These are phyloP conservation scores for Xylariaceae sp. DNA, from an alignment of 2,329 filamentous ascomycete genomes.

Conservation along the genomic window DNA sequence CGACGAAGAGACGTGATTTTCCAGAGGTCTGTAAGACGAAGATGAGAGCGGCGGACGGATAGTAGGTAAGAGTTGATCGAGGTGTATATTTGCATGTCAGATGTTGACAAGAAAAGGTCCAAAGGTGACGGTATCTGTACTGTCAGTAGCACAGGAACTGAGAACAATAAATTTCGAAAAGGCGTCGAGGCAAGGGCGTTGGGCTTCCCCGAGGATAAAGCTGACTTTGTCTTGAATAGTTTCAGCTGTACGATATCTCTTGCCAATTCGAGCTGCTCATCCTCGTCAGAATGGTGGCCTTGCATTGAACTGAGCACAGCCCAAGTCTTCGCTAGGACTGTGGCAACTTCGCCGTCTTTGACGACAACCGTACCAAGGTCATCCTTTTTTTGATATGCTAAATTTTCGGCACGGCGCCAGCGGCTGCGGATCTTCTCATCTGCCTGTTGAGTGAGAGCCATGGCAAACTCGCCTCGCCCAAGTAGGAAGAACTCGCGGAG, in stretches of 20 bases:
- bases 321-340: constrained; percentile 75
- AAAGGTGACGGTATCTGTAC: constrained; percentile 74
- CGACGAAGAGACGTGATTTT: constrained; percentile 74
- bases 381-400: constrained; percentile 54
- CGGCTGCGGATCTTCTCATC: constrained; percentile 74
- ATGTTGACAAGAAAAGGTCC: constrained; percentile 76
- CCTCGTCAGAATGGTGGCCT: constrained; percentile 66
- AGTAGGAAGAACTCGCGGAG: constrained; percentile 85
- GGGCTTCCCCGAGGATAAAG: constrained; percentile 20
- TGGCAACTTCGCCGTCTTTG: constrained; percentile 81
- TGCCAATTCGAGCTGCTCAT: constrained; percentile 80
- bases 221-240: constrained; percentile 45
- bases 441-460: constrained; percentile 79
- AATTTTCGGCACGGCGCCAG: constrained; percentile 60
- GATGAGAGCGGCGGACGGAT: constrained; percentile 78
- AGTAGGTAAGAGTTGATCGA: constrained; percentile 84
- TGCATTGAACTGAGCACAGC: constrained; percentile 72
- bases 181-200: constrained; percentile 44
- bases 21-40: constrained; percentile 82
- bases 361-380: constrained; percentile 61
- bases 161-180: constrained; percentile 80
- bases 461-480: constrained; percentile 84
- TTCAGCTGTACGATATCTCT: constrained; percentile 68
- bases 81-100: constrained; percentile 76
- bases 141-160: constrained; percentile 65